Evolutionary conservation across 2,329 filamentous ascomycete species (phyloP).

Genomic region (Reticulascus tulasneorum): DNA sequence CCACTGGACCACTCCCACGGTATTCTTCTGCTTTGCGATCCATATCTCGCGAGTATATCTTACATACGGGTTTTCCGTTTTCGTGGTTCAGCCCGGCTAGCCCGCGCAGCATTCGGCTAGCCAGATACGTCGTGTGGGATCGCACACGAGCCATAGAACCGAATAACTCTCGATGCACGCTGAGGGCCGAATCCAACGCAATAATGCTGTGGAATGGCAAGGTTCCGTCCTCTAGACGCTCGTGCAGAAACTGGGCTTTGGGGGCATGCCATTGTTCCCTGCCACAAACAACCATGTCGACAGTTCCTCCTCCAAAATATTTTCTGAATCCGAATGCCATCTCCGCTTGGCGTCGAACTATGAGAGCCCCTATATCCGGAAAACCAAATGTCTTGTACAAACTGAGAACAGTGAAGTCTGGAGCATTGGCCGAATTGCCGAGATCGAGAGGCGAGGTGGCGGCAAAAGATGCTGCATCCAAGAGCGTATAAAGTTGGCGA

Average conservation of each 20-base stretch:
- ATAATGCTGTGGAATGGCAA: constrained; percentile 87
- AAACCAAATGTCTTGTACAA: constrained; percentile 99
- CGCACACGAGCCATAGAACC: constrained; percentile 66
- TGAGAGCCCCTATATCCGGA: constrained; percentile 80
- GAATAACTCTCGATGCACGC: constrained; percentile 65
- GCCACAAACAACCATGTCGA: constrained; percentile 79
- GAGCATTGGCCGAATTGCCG: constrained; percentile 53
- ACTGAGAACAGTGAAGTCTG: constrained; percentile 84
- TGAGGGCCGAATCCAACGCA: constrained; percentile 71
- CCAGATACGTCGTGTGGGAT: constrained; percentile 65
- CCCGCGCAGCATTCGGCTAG: constrained; percentile 52
- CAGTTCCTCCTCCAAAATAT: constrained; percentile 94
- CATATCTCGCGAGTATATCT: constrained; percentile 51
- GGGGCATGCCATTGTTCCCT: constrained; percentile 78
- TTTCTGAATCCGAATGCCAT: constrained; percentile 60
- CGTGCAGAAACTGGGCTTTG: constrained; percentile 70
- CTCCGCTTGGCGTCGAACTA: constrained; percentile 70
- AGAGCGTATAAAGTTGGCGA: constrained; percentile 4
- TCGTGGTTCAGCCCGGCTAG: constrained; percentile 61
- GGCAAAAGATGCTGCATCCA: constrained; percentile 71
- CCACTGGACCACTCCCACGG: constrained; percentile 61
- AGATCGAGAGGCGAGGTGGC: constrained; percentile 76
- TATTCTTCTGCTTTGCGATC: too few relatives aligned
- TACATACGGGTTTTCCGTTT: constrained; percentile 63
- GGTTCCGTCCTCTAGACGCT: constrained; percentile 85